Evolutionary conservation across 2,329 filamentous ascomycete genomes (phyloP).

Genomic region (Dryadomyces quercus-mongolicae): DNA sequence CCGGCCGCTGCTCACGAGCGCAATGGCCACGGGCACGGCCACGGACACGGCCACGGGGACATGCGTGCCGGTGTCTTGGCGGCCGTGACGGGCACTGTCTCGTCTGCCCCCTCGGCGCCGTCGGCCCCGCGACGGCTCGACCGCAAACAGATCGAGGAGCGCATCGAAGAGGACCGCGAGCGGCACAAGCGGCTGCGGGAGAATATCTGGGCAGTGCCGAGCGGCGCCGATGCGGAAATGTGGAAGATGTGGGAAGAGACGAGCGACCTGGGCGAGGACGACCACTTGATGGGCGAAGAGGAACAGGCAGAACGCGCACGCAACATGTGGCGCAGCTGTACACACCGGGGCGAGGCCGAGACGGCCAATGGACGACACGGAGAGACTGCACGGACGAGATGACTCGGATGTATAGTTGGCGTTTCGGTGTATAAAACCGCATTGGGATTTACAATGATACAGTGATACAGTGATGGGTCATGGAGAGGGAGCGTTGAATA

Average conservation of each 20-base stretch:
- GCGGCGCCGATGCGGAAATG: constrained; percentile 56
- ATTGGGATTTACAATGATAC: no score
- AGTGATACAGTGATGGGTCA: no score
- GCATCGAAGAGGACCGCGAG: constrained; percentile 94
- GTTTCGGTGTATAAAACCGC: no score
- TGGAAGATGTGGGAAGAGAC: constrained; percentile 76
- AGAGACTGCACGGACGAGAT: no score
- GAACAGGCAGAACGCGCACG: constrained; percentile 44
- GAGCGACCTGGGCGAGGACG: constrained; percentile 79
- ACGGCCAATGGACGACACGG: no score
- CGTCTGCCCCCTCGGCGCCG: no score
- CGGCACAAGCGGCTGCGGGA: constrained; percentile 85
- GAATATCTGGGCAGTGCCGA: constrained; percentile 80
- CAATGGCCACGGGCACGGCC: neutral
- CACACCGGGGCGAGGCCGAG: constrained; percentile 18
- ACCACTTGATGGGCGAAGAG: constrained; percentile 64
- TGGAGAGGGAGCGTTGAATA: no score
- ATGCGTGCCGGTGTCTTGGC: constrained; percentile 7
- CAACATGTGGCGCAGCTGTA: constrained; percentile 23
- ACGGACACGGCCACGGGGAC: neutral
- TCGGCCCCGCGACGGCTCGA: constrained; percentile 39
- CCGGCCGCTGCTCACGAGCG: constrained; percentile 18
- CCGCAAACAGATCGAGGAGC: constrained; percentile 83
- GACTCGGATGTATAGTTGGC: no score
- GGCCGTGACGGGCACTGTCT: constrained; percentile 9